Evolutionary conservation across 2,329 filamentous ascomycete species (phyloP), one percentile per base, ranked within the genome.

Genomic region (Colletotrichum viniferum): DNA sequence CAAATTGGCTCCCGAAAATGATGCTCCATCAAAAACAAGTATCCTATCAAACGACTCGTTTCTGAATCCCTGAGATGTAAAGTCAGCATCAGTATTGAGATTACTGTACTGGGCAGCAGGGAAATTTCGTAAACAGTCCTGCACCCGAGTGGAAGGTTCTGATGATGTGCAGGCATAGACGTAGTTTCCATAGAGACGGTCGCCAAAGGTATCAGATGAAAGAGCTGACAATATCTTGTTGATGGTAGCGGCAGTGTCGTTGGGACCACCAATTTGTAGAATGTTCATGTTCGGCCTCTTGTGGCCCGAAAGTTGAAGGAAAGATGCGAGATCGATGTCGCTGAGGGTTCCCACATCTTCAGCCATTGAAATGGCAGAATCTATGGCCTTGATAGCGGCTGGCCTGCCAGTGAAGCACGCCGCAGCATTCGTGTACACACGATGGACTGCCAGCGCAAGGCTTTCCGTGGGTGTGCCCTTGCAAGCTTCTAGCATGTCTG

Each of bases 1-100:
- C 9, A 65, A 36, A 4, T 34, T 52, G 3, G 18, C 14, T 12
- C 3, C 6, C 12, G 73, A 69, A 9, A 43, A 36, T 18, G 43
- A 28, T 3, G 21, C 21, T 9, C 12, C 6, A 5, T 34, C 63
- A 16, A 28, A 69, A 10, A 38, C 18, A 10, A 73, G 34, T 12
- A 76, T 24, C 3, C 73, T 24, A 55, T 88, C 86, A 73, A 83
- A 87, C 3, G 61, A 70, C 18, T 74, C 71, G 5, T 26, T 28
- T 2, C 21, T n/a, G 21, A 76, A 30, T 3, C 74, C 71, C 12
- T 76, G 85, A 1, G 71, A 64, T 1, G 71, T n/a, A 2, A 79
- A 77, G 36, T 83, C 80, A 13, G 79, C 70, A 16, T 83, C 81
- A 21, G 85, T 75, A 68, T 86, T 79, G 14, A 81, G 36, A 12